Base-by-base conservation (phyloP, 192 early-diverging fungal genomes). In the Coemansia sp. region DNA sequence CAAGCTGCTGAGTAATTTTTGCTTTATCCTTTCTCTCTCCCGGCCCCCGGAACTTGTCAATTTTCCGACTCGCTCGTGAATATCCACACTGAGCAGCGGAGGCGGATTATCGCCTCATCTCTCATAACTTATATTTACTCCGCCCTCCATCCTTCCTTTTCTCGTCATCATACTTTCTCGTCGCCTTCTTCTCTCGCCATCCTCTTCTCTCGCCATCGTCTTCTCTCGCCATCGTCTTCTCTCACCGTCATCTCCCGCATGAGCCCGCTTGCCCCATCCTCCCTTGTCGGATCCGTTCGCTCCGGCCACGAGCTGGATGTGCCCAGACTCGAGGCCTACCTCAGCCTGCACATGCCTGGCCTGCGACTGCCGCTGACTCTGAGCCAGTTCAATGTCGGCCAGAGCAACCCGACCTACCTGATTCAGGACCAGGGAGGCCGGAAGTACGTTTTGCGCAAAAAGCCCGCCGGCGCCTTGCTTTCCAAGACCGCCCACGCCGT, bases 331-430 rank as follows among this genome's bases (percentile, higher is more conserved):
- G 80, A 81, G 26, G 51, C 52, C 3, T 94, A 87, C 59, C 81
- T 93, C 11, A 15, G 35, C 11, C 53, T 68, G 15, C 58, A 70
- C 32, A 69, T 88, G 26, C 65, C 82, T 32, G 68, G 64, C 13
- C 69, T 91, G 13, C 66, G 51, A 14, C 48, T 62, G 21, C 93
- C 93, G 3, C 61, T 95, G 26, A 51, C 81, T 11, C 59, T 94
- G 34, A 78, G 80, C 47, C 93, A 98, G 79, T 98, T 98, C 69
- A 87, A 86, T 50, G 75, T 90, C 6, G 95, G 95, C 0, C 93
- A 95, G 58, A 90, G 87, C 66, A 98, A 98, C 60, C 95, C 95
- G 7, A 98, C 95, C 6, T 98, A 92, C 52, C 80, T 94, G 35
- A 63, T 98, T 32, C 82, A 73, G 14, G 89, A 89, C 47, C 72